These are phyloP conservation scores for Bassia scoparia DNA, from an alignment of 148 eudicot genomes.

Conservation along the genomic window DNA sequence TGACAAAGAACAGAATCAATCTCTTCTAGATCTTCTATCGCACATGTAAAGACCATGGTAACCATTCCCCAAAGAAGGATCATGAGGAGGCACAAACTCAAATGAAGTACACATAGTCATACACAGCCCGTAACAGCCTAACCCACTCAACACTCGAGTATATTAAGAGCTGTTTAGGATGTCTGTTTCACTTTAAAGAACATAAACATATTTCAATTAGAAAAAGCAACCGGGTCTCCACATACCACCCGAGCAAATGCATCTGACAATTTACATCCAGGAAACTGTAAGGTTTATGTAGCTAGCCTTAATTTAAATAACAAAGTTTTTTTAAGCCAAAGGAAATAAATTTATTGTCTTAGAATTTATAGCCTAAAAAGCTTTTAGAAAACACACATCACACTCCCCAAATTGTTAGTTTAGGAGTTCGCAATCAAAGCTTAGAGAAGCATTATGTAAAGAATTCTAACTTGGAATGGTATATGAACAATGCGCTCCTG, in stretches of 20 bases:
- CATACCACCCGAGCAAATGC: neutral
- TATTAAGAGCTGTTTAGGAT: neutral
- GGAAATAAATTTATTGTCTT: too few relatives aligned
- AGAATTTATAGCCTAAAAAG: too few relatives aligned
- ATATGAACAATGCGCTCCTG: constrained; percentile 60
- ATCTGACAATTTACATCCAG: neutral
- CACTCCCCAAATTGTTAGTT: neutral
- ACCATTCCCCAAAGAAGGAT: neutral
- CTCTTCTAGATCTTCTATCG: neutral
- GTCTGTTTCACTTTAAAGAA: neutral
- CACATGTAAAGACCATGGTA: neutral
- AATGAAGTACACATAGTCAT: too few relatives aligned
- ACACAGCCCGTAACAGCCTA: neutral
- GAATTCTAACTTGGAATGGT: constrained; percentile 63
- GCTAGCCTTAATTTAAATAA: neutral
- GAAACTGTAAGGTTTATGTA: neutral
- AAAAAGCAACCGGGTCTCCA: neutral
- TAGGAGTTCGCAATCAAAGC: neutral
- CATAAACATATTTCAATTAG: neutral
- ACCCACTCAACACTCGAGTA: neutral
- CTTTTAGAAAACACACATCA: neutral
- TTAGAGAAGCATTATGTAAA: neutral
- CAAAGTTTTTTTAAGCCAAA: too few relatives aligned
- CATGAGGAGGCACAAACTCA: neutral
- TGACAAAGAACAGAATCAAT: neutral